Conservation (phyloP, 2,329 filamentous ascomycete species). For the Fusarium sp. region DNA sequence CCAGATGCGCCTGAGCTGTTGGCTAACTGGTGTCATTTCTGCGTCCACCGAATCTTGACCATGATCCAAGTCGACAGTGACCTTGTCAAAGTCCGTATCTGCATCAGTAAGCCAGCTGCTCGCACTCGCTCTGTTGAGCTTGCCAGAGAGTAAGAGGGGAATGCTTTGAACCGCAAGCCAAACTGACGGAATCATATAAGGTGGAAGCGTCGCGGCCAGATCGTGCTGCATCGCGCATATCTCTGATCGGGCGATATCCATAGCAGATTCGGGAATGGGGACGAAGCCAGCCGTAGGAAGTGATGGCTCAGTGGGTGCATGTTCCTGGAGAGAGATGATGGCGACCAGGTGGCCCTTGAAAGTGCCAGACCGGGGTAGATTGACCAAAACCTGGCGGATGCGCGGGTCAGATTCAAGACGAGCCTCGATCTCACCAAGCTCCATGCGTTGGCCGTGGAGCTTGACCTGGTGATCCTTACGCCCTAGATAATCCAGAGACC, state of each 20-base stretch:
- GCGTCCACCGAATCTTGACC: neutral
- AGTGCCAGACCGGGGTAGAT: conserved; percentile 43
- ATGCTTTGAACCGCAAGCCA: conserved; percentile 25
- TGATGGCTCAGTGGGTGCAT: neutral
- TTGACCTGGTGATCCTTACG: conserved; percentile 54
- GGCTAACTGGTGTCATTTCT: neutral
- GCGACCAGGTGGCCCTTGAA: conserved; percentile 26
- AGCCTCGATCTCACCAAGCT: conserved; percentile 52
- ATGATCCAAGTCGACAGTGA: conserved; percentile 49
- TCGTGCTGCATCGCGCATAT: neutral
- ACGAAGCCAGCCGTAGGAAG: neutral
- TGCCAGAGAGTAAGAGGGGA: conserved; percentile 25
- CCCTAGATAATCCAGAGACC: conserved; percentile 56
- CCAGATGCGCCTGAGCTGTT: conserved; percentile 47
- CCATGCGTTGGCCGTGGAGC: conserved; percentile 60
- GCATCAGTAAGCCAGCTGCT: conserved; percentile 55
- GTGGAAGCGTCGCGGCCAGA: conserved; percentile 15
- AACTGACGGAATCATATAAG: conserved; percentile 29
- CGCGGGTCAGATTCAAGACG: conserved; percentile 63
- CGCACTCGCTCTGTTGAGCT: conserved; percentile 44
- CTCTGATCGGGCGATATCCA: neutral
- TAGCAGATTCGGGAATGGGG: neutral
- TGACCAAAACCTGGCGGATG: conserved; percentile 58
- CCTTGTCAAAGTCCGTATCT: conserved; percentile 50
- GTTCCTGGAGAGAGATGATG: conserved; percentile 9